Percentiles rank a stretch among this genome's conserved stretches.
Conservation (phyloP, 495 filamentous ascomycete genomes). For the Podospora pseudoanserina region DNA sequence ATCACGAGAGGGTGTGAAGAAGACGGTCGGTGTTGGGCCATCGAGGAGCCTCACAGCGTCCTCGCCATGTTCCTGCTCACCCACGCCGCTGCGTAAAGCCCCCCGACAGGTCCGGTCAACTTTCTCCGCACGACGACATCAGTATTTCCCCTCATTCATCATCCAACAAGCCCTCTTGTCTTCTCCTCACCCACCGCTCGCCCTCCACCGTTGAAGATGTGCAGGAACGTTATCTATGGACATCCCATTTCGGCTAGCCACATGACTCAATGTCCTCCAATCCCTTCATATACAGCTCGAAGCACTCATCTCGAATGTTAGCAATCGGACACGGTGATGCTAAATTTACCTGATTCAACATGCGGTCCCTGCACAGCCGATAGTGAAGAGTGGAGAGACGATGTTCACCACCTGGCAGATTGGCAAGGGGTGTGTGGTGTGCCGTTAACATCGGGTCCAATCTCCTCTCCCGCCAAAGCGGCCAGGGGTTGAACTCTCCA, state of each 20-base stretch:
- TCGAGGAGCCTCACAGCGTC: background rate
- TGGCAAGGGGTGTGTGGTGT: background rate
- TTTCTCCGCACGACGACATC: constrained; percentile 1
- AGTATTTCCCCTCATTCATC: background rate
- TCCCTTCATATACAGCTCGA: background rate
- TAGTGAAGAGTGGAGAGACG: constrained; percentile 7
- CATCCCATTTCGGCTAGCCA: background rate
- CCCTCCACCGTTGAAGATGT: background rate
- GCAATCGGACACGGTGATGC: background rate
- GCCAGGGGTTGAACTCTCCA: background rate
- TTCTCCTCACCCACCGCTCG: too few species aligned
- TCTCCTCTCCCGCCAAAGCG: background rate
- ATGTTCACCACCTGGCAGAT: background rate
- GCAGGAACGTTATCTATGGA: background rate
- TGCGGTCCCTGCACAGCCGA: background rate
- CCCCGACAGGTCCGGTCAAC: background rate
- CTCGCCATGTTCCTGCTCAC: background rate
- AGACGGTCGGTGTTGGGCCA: background rate
- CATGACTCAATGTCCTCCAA: background rate
- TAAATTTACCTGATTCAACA: constrained; percentile 1
- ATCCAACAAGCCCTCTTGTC: background rate
- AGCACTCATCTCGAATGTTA: background rate
- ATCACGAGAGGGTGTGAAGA: background rate
- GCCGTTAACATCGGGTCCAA: background rate
- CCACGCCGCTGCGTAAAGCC: background rate